Base-by-base conservation (phyloP, 2,329 filamentous ascomycete genomes). In the Pseudogymnoascus sp. region DNA sequence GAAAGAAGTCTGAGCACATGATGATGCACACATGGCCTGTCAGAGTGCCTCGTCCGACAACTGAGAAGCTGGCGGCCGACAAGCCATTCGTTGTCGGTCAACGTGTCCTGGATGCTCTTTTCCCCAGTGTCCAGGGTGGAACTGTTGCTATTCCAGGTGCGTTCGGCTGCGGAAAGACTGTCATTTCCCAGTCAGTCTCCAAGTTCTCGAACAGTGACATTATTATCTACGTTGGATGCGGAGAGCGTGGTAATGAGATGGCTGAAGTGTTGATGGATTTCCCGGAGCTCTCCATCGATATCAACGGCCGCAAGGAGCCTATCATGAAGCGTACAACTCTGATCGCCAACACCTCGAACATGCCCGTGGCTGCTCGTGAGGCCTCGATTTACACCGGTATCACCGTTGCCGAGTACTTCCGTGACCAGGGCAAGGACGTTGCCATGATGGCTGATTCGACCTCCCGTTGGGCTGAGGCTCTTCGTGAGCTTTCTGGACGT, bases 21-120 rank as follows among this genome's bases (percentile, higher is more conserved):
- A 97, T 99, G 94, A 96, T 97, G 92, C 94, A 99, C 78, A 86
- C 87, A 68, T 99, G 94, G 94, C 94, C 94, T 62, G 94, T 97
- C 71, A 92, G 94, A 82, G 94, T 95, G 59, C 92, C 94, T 62
- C 87, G 94, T 71, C 94, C 94, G 30, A 87, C 89, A 53, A 93
- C 87, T 66, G 94, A 99, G 81, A 96, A 94, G 80, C 83, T 95
- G 67, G 87, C 90, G 60, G 91, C 93, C 70, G 84, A 92, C 74
- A 84, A 88, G 72, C 94, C 94, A 58, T 96, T 99, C 73, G 86
- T 99, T 71, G 94, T 99, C 74, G 94, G 94, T 22, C 94, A 99
- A 78, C 86, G 94, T 78, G 94, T 99, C 66, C 82, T 99, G 68
- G 94, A 99, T 74, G 90, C 94, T 66, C 85, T 99, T 53, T 99